Base-by-base conservation (phyloP, 2,329 filamentous ascomycete species). In the Diaporthe eres region DNA sequence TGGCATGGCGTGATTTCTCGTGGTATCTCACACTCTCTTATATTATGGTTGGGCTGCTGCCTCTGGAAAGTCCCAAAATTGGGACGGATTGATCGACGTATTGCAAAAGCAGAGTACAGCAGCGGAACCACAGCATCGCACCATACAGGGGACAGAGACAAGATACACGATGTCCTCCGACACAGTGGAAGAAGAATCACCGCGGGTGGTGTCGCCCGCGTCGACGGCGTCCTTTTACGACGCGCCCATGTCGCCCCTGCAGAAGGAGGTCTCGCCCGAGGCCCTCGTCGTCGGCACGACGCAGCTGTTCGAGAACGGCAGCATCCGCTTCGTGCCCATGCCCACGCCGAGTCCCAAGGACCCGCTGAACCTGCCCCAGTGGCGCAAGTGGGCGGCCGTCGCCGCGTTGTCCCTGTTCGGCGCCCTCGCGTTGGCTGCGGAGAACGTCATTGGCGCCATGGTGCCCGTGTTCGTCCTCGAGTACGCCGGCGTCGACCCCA, bases 381-480 rank as follows among this genome's bases (percentile, higher is more conserved):
- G 76, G 77, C 75, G 77, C 28, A 78, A 78, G 67, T 77, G 76
- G 77, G 44, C 72, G 13, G 76, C 77, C 28, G 51, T 78, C 55
- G 67, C 58, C 55, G 70, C 75, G n/a, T 60, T 77, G n/a, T 79
- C 77, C 60, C 76, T 78, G 49, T 78, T 76, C 65, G 82, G 81
- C 42, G 79, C 80, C 6, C 75, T 83, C 0, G 80, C 81, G 3
- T 77, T 82, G 28, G 78, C 81, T 4, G 78, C 80, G 39, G 80
- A 81, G 60, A 44, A 79, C 47, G 80, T 82, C 61, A 79, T 84
- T 65, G 81, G 80, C 47, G 78, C 78, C 4, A 77, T 84, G 49
- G 77, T 83, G 15, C 83, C 83, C 53, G 79, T 84, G 37, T 84
- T 83, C 74, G 77, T 82, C 12, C 79, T 84, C 71, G 81, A 84